Conservation (phyloP, 192 early-diverging fungal genomes). For the Gaertneriomyces semiglobifer region DNA sequence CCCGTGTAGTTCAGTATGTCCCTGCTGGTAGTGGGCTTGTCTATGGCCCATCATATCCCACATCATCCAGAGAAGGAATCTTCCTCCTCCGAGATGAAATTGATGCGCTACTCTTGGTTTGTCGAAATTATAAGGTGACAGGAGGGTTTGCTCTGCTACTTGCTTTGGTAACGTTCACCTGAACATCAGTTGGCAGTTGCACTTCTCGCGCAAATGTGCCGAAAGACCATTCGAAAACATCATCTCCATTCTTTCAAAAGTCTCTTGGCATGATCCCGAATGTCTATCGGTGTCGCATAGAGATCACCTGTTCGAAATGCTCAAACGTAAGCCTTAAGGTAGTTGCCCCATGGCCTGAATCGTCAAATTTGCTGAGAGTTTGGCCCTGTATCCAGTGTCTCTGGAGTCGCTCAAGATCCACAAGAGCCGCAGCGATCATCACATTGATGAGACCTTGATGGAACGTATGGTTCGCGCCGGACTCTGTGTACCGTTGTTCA, state of each 20-base stretch:
- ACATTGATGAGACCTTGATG: conserved; percentile 55
- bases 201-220: conserved; percentile 70
- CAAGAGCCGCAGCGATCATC: conserved; percentile 54
- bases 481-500: conserved; percentile 69
- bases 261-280: conserved; percentile 69
- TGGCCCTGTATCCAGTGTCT: conserved; percentile 38
- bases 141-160: not conserved
- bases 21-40: conserved; percentile 7
- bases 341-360: not conserved
- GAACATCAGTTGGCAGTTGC: conserved; percentile 45
- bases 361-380: conserved; percentile 2
- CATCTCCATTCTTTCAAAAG: conserved; percentile 65
- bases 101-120: conserved; percentile 62
- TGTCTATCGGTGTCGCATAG: conserved; percentile 61
- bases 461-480: conserved; percentile 58
- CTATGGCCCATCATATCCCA: not conserved
- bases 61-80: conserved; percentile 8
- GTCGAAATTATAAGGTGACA: conserved; percentile 69
- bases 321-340: conserved; percentile 43
- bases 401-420: conserved; percentile 62
- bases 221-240: conserved; percentile 76
- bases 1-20: not conserved
- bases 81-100: conserved; percentile 68
- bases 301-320: conserved; percentile 70
- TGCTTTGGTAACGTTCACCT: conserved; percentile 3